Evolutionary conservation across 2,329 filamentous ascomycete genomes (phyloP).

Genomic region (Tolypocladium tundrense): DNA sequence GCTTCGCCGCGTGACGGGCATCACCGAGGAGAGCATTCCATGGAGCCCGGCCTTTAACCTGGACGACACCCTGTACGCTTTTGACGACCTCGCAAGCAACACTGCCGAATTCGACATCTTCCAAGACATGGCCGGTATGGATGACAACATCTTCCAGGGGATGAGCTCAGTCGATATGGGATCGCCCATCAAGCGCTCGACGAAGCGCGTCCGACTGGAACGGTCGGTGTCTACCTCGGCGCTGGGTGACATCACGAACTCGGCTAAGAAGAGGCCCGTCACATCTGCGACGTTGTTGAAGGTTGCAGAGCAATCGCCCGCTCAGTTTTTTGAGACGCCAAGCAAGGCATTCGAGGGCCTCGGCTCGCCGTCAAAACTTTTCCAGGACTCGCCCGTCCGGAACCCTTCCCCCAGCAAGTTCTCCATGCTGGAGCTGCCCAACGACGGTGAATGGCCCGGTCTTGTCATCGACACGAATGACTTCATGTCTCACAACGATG

Average conservation of each 20-base stretch:
- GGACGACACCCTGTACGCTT: slow-evolving; percentile 42
- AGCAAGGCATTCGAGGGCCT: slow-evolving; percentile 46
- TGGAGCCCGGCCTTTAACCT: slow-evolving; percentile 61
- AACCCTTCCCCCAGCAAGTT: slow-evolving; percentile 43
- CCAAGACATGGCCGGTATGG: slow-evolving; percentile 23
- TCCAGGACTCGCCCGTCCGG: slow-evolving; percentile 22
- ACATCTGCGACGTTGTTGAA: slow-evolving; percentile 42
- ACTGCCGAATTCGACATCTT: slow-evolving; percentile 56
- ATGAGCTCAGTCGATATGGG: slow-evolving; percentile 42
- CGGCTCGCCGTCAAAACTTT: slow-evolving; percentile 45
- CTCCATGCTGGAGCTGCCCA: slow-evolving; percentile 21
- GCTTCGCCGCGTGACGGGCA: slow-evolving; percentile 33
- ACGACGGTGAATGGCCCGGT: slow-evolving; percentile 28
- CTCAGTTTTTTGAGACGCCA: slow-evolving; percentile 39
- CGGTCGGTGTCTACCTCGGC: slow-evolving; percentile 53
- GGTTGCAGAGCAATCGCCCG: slow-evolving; percentile 28
- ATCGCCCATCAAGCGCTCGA: slow-evolving; percentile 57
- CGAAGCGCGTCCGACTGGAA: slow-evolving; percentile 50
- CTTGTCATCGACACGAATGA: slow-evolving; percentile 27
- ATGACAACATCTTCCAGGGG: slow-evolving; percentile 20
- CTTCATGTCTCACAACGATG: slow-evolving; percentile 33
- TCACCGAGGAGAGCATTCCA: slow-evolving; percentile 37
- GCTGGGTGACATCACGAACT: slow-evolving; percentile 50
- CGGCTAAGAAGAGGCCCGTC: slow-evolving; percentile 38
- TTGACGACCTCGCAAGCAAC: slow-evolving; percentile 38